Conservation (phyloP, 768 basidiomycete species). For the Mycena galopus region DNA sequence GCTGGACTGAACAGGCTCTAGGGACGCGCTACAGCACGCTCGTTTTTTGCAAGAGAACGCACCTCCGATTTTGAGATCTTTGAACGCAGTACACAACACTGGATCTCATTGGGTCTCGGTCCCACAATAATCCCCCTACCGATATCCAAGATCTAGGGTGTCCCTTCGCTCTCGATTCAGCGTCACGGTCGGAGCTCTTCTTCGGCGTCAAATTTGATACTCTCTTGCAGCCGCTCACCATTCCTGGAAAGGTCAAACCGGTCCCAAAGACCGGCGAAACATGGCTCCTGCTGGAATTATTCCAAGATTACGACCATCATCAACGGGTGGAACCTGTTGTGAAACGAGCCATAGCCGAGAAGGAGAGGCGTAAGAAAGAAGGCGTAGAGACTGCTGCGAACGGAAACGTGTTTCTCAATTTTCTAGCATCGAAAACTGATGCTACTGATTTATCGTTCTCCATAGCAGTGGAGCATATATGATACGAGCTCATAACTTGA, state of each 20-base stretch:
- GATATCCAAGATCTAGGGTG: conserved; percentile 58
- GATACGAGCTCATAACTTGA: no score
- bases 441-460: no score
- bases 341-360: no score
- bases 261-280: conserved; percentile 47
- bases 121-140: conserved; percentile 41
- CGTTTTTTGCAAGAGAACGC: conserved; percentile 63
- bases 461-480: no score
- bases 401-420: no score
- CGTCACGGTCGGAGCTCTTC: conserved; percentile 2
- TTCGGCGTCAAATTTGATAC: conserved; percentile 53
- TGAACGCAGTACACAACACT: conserved; percentile 47
- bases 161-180: conserved; percentile 5
- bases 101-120: conserved; percentile 36
- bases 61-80: conserved; percentile 57
- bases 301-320: conserved; percentile 28
- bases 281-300: no score
- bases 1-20: conserved; percentile 34
- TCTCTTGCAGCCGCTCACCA: conserved; percentile 51
- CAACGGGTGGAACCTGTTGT: conserved; percentile 32
- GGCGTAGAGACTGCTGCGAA: no score
- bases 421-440: no score
- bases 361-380: no score
- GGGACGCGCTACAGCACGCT: conserved; percentile 62
- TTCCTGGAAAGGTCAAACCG: conserved; percentile 39